These are phyloP conservation scores for Marvania coccoides DNA, from an alignment of 139 green algal genomes.

Conservation along the genomic window DNA sequence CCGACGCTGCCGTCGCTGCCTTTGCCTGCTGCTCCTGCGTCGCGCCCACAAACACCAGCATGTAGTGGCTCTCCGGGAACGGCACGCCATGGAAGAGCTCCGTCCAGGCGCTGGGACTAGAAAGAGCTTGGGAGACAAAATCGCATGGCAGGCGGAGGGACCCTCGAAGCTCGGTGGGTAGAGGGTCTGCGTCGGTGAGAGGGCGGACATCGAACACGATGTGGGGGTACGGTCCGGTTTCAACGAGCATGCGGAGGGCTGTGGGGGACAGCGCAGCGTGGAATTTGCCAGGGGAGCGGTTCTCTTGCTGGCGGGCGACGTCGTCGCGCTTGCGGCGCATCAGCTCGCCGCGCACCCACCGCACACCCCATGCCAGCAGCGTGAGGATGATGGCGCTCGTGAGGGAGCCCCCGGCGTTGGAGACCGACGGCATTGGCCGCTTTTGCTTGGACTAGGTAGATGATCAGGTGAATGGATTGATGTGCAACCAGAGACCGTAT, in stretches of 20 bases:
- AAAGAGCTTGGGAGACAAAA: constrained; percentile 9
- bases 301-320: neutral
- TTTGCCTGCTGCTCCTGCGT: neutral
- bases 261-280: constrained; percentile 20
- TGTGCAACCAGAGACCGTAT: no score
- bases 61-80: constrained; percentile 11
- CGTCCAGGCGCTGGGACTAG: neutral
- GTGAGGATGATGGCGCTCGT: constrained; percentile 48
- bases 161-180: constrained; percentile 22
- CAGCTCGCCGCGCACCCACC: constrained; percentile 32
- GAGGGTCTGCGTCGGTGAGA: neutral
- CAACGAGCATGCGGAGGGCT: constrained; percentile 28
- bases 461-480: no score
- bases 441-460: no score
- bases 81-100: constrained; percentile 17
- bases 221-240: constrained; percentile 32
- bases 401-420: constrained; percentile 48
- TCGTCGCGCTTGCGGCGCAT: constrained; percentile 5
- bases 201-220: constrained; percentile 27
- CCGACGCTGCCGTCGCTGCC: constrained; percentile 17
- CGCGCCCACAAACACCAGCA: constrained; percentile 36
- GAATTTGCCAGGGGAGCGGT: constrained; percentile 7
- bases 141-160: constrained; percentile 23
- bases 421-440: constrained; percentile 44
- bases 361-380: constrained; percentile 48